phyloP scores from a whole-genome alignment of 169 alveolate genomes.

The Theileria orientalis region DNA sequence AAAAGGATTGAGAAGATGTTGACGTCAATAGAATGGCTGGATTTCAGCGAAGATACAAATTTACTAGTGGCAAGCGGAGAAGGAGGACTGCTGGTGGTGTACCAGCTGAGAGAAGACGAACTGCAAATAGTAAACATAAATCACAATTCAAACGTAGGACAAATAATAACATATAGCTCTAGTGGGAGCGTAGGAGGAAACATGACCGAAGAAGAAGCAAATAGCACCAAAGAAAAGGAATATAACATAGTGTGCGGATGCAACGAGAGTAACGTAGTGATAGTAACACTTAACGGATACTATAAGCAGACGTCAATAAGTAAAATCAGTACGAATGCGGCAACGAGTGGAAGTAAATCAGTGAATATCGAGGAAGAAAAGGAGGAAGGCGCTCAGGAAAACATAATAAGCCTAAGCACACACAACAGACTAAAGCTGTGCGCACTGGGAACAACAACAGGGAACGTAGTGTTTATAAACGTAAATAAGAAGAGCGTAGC shows the following conservation, averaged over 20 bases:
- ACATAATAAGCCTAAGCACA: not conserved
- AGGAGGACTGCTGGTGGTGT: conserved; percentile 22
- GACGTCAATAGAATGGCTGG: conserved; percentile 47
- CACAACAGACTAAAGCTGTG: conserved; percentile 36
- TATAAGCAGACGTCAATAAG: not conserved
- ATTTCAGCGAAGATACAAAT: conserved; percentile 17
- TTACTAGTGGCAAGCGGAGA: conserved; percentile 44
- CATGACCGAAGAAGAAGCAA: not conserved
- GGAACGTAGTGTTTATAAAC: conserved; percentile 19
- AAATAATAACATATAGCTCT: not conserved
- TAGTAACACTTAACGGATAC: not conserved
- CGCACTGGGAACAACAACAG: conserved; percentile 19
- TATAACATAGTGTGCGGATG: not conserved
- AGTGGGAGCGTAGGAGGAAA: not conserved
- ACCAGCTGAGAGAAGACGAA: conserved; percentile 6
- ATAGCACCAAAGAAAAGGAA: not conserved
- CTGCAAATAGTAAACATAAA: not conserved
- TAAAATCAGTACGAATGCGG: not conserved
- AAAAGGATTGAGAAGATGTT: conserved; percentile 17
- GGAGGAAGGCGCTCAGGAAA: too few relatives aligned
- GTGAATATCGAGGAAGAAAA: not conserved
- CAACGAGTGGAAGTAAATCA: not conserved
- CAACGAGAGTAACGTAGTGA: not conserved
- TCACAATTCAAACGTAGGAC: not conserved
- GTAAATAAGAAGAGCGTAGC: conserved; percentile 4